Evolutionary conservation across 2,329 filamentous ascomycete genomes (phyloP).

Genomic region (Diaporthe citrichinensis): DNA sequence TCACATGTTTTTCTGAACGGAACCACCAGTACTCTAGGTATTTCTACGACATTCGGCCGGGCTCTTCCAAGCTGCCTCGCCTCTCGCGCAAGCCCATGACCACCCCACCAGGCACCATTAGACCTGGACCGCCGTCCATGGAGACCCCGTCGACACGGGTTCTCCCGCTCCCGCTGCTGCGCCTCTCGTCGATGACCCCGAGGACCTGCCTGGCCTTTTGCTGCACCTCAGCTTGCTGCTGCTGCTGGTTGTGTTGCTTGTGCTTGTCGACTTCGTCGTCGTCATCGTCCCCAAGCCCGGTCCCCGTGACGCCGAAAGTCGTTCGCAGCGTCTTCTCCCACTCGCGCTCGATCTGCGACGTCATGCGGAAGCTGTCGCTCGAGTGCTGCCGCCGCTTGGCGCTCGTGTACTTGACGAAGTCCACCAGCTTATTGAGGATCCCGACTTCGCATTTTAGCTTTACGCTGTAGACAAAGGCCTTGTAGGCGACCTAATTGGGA

Average conservation of each 20-base stretch:
- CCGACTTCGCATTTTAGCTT: slow-evolving; percentile 56
- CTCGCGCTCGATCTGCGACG: slow-evolving; percentile 39
- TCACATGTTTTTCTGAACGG: neutral
- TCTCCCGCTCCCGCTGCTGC: slow-evolving; percentile 11
- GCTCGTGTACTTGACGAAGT: slow-evolving; percentile 44
- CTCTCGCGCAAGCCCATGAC: slow-evolving; percentile 16
- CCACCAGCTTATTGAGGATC: slow-evolving; percentile 53
- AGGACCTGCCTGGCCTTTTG: slow-evolving; percentile 2
- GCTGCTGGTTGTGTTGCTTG: neutral
- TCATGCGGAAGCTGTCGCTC: slow-evolving; percentile 33
- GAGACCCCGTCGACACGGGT: neutral
- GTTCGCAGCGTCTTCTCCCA: slow-evolving; percentile 38
- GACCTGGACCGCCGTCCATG: neutral
- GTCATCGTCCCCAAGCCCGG: neutral
- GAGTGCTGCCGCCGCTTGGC: neutral
- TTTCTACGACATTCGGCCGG: neutral
- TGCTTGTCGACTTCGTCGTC: neutral
- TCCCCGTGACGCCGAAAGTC: slow-evolving; percentile 29
- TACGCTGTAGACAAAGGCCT: slow-evolving; percentile 52
- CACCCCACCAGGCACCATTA: neutral
- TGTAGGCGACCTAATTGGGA: slow-evolving; percentile 45
- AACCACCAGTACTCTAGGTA: neutral
- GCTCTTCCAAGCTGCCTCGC: slow-evolving; percentile 7
- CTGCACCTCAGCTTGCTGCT: neutral
- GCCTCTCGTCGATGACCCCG: slow-evolving; percentile 22